phyloP scores from a whole-genome alignment of 192 early-diverging fungal species.

The Thoreauomyces humboldtii region DNA sequence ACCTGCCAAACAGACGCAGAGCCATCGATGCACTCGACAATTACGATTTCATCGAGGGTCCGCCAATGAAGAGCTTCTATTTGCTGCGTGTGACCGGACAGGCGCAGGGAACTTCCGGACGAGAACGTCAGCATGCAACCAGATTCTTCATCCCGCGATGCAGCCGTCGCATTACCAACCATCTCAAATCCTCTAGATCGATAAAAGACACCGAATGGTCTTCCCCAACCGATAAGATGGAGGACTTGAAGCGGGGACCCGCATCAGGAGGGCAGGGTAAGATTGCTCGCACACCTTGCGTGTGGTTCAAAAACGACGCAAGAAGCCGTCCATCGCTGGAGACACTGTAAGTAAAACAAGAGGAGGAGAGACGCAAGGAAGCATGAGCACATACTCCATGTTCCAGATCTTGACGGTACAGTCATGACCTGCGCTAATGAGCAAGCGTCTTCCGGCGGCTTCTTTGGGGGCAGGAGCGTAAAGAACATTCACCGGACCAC shows the following conservation, averaged over 20 bases:
- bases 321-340: slow-evolving; percentile 51
- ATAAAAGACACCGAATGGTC: slow-evolving; percentile 71
- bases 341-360: no score
- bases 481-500: slow-evolving; percentile 59
- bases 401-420: slow-evolving; percentile 74
- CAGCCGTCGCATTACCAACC: slow-evolving; percentile 39
- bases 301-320: slow-evolving; percentile 54
- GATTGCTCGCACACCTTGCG: slow-evolving; percentile 18
- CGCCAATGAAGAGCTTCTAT: slow-evolving; percentile 66
- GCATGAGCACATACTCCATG: slow-evolving; percentile 54
- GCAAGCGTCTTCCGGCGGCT: slow-evolving; percentile 39
- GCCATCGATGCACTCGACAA: slow-evolving; percentile 62
- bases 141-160: background rate
- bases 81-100: slow-evolving; percentile 58
- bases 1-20: slow-evolving; percentile 78
- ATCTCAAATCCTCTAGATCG: slow-evolving; percentile 69
- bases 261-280: slow-evolving; percentile 23
- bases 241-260: slow-evolving; percentile 33
- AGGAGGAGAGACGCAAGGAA: no score
- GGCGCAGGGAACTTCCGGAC: slow-evolving; percentile 51
- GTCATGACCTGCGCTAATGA: slow-evolving; percentile 67
- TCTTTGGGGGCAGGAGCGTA: slow-evolving; percentile 43
- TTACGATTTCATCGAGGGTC: slow-evolving; percentile 61
- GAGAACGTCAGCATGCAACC: background rate
- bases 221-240: slow-evolving; percentile 62